Evolutionary conservation across 2,329 filamentous ascomycete species (phyloP).

Genomic region (Bertia moriformis): DNA sequence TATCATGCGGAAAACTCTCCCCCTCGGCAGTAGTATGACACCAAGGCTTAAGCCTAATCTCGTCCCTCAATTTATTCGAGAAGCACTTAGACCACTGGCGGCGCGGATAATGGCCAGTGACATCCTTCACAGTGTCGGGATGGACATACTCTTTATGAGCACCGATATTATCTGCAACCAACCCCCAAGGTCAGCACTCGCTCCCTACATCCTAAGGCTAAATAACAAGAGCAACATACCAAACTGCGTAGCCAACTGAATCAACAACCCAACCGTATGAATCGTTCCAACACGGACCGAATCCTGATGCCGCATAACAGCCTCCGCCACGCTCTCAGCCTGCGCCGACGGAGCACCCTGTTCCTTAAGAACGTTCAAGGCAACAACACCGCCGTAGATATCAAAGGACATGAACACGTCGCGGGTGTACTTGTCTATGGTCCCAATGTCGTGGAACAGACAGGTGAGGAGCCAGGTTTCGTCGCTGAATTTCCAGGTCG

Average conservation of each 20-base stretch:
- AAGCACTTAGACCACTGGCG: slow-evolving; percentile 1
- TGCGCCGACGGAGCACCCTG: neutral
- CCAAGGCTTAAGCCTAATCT: slow-evolving; percentile 3
- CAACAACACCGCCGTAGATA: neutral
- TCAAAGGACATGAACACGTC: neutral
- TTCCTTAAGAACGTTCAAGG: neutral
- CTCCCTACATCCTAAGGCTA: neutral
- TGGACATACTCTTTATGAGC: neutral
- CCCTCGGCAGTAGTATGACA: slow-evolving; percentile 1
- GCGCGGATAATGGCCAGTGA: neutral
- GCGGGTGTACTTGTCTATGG: neutral
- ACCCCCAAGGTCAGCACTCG: neutral
- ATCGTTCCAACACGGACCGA: neutral
- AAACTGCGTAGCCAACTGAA: slow-evolving; percentile 1
- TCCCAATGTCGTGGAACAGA: slow-evolving; percentile 3
- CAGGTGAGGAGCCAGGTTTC: slow-evolving; percentile 1
- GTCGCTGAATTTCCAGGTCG: neutral
- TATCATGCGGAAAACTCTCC: neutral
- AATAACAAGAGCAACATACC: neutral
- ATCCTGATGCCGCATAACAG: slow-evolving; percentile 2
- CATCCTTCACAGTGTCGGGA: neutral
- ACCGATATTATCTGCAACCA: neutral
- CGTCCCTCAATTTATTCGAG: neutral
- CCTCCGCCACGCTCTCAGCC: slow-evolving; percentile 1
- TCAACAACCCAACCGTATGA: neutral